A percentile compares a stretch with the other conserved stretches of the same genome.
Evolutionary conservation across 768 basidiomycete genomes (phyloP).

Genomic region (Suillus lakei): DNA sequence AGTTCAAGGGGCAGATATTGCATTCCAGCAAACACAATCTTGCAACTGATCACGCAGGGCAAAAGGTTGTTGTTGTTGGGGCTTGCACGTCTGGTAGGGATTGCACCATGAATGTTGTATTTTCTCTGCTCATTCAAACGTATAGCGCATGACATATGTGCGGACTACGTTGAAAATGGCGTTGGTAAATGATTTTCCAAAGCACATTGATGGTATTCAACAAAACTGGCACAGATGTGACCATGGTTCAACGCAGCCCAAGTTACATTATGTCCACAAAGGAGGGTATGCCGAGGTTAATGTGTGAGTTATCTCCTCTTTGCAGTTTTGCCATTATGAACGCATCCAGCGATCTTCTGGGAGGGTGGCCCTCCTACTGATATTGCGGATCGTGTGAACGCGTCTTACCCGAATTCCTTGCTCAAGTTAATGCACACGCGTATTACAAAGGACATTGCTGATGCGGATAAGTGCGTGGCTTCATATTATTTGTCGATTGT

Average conservation of each 20-base stretch:
- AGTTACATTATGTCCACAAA: slow-evolving; percentile 57
- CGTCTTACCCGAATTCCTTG: slow-evolving; percentile 47
- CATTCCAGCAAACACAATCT: slow-evolving; percentile 62
- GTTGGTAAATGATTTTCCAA: slow-evolving; percentile 39
- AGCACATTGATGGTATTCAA: background rate
- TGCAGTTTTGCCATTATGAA: slow-evolving; percentile 16
- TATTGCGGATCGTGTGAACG: slow-evolving; percentile 57
- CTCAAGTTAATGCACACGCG: slow-evolving; percentile 39
- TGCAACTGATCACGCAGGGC: slow-evolving; percentile 63
- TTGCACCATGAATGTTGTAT: background rate
- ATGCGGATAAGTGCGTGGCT: slow-evolving; percentile 55
- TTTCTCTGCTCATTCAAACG: slow-evolving; percentile 13
- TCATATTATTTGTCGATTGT: background rate
- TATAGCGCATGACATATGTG: slow-evolving; percentile 53
- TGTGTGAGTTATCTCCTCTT: slow-evolving; percentile 20
- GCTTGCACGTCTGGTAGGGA: slow-evolving; percentile 59
- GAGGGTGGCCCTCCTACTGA: slow-evolving; percentile 53
- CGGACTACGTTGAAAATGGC: slow-evolving; percentile 49
- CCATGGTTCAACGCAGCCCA: slow-evolving; percentile 55
- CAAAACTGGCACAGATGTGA: slow-evolving; percentile 38
- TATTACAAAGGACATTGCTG: slow-evolving; percentile 48
- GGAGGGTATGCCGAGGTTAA: slow-evolving; percentile 39
- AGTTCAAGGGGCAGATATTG: slow-evolving; percentile 63
- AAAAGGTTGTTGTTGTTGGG: slow-evolving; percentile 74
- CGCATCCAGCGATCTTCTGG: slow-evolving; percentile 35